phyloP scores from a whole-genome alignment of 352 stramenopile species.

The Phytophthora ohioensis region DNA sequence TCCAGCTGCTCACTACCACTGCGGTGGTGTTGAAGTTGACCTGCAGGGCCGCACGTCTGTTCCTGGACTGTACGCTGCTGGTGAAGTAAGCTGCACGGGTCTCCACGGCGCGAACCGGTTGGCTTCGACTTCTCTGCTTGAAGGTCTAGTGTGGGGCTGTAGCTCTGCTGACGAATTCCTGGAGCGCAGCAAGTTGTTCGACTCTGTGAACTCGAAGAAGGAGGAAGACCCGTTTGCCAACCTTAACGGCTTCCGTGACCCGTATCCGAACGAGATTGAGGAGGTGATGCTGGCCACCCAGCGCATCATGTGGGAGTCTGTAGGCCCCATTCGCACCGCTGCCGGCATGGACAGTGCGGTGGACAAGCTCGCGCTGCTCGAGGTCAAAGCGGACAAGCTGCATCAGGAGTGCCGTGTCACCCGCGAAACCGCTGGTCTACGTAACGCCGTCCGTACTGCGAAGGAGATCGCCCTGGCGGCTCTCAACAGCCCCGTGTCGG shows the following conservation, averaged over 20 bases:
- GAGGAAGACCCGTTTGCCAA: slow-evolving; percentile 50
- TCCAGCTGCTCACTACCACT: slow-evolving; percentile 95
- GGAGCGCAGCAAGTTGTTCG: slow-evolving; percentile 29
- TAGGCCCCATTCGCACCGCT: slow-evolving; percentile 90
- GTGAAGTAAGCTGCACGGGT: slow-evolving; percentile 94
- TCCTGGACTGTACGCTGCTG: slow-evolving; percentile 89
- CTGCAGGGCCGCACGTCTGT: slow-evolving; percentile 86
- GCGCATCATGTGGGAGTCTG: slow-evolving; percentile 95
- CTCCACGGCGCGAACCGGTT: slow-evolving; percentile 95
- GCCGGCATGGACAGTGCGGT: slow-evolving; percentile 80
- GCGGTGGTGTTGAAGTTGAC: slow-evolving; percentile 92
- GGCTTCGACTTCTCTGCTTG: slow-evolving; percentile 93
- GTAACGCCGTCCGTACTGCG: slow-evolving; percentile 90
- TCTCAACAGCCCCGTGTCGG: slow-evolving; percentile 76
- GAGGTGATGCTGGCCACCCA: slow-evolving; percentile 70
- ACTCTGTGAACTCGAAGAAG: slow-evolving; percentile 23
- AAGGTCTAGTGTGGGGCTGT: slow-evolving; percentile 94
- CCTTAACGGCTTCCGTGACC: slow-evolving; percentile 52
- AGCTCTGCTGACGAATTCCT: slow-evolving; percentile 86
- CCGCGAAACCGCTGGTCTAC: slow-evolving; percentile 80
- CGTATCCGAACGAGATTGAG: slow-evolving; percentile 61
- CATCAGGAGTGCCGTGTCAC: slow-evolving; percentile 74
- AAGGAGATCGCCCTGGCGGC: slow-evolving; percentile 90
- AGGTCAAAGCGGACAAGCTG: slow-evolving; percentile 80
- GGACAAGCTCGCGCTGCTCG: slow-evolving; percentile 83